A percentile compares a stretch with the other conserved stretches of the same genome.
phyloP scores from a whole-genome alignment of 2,329 filamentous ascomycete species.

The Aspergillus sp. region DNA sequence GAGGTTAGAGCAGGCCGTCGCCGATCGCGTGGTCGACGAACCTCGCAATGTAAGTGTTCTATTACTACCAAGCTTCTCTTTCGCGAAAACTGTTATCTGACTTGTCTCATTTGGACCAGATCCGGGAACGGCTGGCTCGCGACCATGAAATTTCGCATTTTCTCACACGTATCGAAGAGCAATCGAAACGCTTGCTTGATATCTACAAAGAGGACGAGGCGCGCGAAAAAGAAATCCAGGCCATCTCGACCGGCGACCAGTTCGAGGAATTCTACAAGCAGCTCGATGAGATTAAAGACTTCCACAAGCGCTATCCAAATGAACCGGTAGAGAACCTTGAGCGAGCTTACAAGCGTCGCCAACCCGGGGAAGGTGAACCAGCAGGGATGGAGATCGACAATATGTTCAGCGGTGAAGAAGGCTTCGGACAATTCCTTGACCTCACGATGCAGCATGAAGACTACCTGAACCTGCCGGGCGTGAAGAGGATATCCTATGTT shows the following conservation, averaged over 20 bases:
- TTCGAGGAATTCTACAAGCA: conserved; percentile 90
- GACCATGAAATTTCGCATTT: conserved; percentile 89
- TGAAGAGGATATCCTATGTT: conserved; percentile 78
- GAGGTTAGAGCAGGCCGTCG: conserved; percentile 86
- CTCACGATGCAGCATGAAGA: conserved; percentile 74
- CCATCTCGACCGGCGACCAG: conserved; percentile 73
- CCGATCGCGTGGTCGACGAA: conserved; percentile 80
- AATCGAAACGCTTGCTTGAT: conserved; percentile 69
- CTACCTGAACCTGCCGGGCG: conserved; percentile 79
- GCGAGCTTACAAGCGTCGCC: conserved; percentile 70
- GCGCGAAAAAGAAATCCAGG: conserved; percentile 70
- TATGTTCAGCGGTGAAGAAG: conserved; percentile 94
- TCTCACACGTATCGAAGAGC: conserved; percentile 75
- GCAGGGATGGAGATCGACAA: conserved; percentile 66
- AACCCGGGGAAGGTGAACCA: conserved; percentile 47
- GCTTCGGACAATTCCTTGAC: conserved; percentile 87
- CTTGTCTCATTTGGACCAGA: conserved; percentile 44
- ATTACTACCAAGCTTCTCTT: background rate
- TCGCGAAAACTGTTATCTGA: conserved; percentile 3
- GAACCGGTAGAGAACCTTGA: conserved; percentile 94
- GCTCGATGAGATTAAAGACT: conserved; percentile 69
- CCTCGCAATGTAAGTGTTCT: conserved; percentile 64
- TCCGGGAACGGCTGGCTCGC: conserved; percentile 77
- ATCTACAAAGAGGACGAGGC: conserved; percentile 75
- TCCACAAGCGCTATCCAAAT: conserved; percentile 85